Evolutionary conservation across 2,329 filamentous ascomycete genomes (phyloP), one percentile per base, ranked within the genome.

Genomic region (Colletotrichum sp.): DNA sequence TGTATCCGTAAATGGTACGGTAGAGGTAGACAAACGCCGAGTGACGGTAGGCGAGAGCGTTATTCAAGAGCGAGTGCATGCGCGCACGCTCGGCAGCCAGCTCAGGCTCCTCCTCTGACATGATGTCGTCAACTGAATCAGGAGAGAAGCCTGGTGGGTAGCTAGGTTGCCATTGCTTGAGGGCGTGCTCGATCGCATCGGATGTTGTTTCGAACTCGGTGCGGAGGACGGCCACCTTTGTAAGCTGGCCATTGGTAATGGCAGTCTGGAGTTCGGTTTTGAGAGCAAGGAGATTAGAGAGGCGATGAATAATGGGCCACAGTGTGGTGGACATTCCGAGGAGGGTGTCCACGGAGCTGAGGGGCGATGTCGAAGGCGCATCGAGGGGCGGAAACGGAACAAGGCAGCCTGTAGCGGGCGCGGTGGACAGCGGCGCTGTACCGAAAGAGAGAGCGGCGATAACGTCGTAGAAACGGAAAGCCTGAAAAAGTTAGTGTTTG

Each of bases 401-500:
- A 4, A 89, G 84, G 29, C 87, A 86, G 19, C 87, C 86, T 7
- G 86, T 85, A 15, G 87, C 86, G 4, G 89, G 87, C 5, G 88
- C 86, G 15, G 85, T 87, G 2, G 90, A 89, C 15, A 92, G 85
- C 3, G 91, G 91, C 6, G 90, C 85, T 15, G 89, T 91, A 71
- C 90, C 91, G 67, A 92, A 88, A 0, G 91, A 93, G 34, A 93
- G 84, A 2, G 92, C 91, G 8, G 91, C 89, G 72, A 93, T 93
- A 27, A 93, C 91, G 80, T 93, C 91, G 82, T 93, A 93, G 79
- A 93, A 93, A 8, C 90, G 88, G 78, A 93, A 93, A 2, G 91
- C 91, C 91, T 93, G 71, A 7, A 15, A 15, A 9, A 2, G 29
- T 57, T n/a, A 44, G n/a, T 19, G 6, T 27, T 5, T 22, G 8